Conservation (phyloP, 2,329 filamentous ascomycete species). For the Fusarium musae region DNA sequence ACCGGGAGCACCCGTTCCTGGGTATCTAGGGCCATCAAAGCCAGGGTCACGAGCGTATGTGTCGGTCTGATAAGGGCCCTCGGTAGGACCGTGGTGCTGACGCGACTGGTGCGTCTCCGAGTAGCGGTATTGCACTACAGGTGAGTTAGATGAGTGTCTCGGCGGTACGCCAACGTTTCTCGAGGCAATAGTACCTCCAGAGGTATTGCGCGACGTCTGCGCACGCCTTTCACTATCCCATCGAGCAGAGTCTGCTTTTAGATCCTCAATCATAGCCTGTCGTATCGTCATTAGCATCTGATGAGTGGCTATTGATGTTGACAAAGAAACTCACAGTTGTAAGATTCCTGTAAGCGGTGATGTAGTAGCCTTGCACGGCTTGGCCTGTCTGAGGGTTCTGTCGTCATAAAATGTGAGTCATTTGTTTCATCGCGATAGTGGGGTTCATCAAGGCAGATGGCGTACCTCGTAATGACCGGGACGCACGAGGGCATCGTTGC, state of each 20-base stretch:
- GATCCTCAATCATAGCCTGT: conserved; percentile 71
- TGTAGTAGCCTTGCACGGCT: conserved; percentile 77
- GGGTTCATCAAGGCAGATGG: background rate
- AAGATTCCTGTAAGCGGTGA: conserved; percentile 81
- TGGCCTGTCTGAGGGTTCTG: conserved; percentile 68
- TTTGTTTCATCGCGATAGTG: conserved; percentile 28
- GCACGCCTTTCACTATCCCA: conserved; percentile 71
- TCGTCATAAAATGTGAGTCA: conserved; percentile 36
- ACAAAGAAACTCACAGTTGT: conserved; percentile 70
- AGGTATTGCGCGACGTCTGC: conserved; percentile 63
- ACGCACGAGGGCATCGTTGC: conserved; percentile 83
- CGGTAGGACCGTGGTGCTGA: conserved; percentile 61
- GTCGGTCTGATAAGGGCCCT: conserved; percentile 50
- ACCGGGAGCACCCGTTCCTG: conserved; percentile 60
- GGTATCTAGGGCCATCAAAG: conserved; percentile 60
- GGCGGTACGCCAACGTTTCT: conserved; percentile 60
- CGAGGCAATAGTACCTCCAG: conserved; percentile 68
- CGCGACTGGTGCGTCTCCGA: conserved; percentile 62
- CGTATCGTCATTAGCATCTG: conserved; percentile 29
- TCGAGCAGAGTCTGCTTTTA: conserved; percentile 70
- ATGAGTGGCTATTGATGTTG: background rate
- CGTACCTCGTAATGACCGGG: conserved; percentile 78
- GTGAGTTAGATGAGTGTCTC: conserved; percentile 68
- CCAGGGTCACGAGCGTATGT: conserved; percentile 54
- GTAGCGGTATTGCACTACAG: conserved; percentile 67